Base-by-base conservation (phyloP, 371 early-diverging fungal species). In the Saksenaea vasiformis region DNA sequence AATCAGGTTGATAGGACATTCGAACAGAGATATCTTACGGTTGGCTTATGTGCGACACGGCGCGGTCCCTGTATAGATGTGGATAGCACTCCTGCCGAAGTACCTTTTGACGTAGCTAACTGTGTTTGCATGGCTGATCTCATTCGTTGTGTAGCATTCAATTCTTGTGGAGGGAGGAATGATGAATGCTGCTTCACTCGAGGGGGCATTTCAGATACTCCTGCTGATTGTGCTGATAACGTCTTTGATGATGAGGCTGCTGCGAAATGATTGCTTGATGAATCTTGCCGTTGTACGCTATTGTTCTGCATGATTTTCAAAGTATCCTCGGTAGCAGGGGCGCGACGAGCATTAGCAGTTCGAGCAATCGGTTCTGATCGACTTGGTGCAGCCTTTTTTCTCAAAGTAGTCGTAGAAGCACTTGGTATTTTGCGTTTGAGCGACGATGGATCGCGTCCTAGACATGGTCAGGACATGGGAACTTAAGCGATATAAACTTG, bases 1-100 rank as follows among this genome's bases (percentile, higher is more conserved):
- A 5, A 47, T n/a, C 8, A 22, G n/a, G 22, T 26, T 28, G 28
- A 24, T 27, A 38, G 0, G n/a, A n/a, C n/a, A 3, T 56, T 14
- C 55, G 11, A 5, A 44, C 17, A 26, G 41, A 41, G 15, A 35
- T 26, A 3, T 24, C 26, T 26, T 43, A 54, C 59, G 19, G 56
- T 56, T 28, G 56, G 36, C 41, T 55, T 56, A 56, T 62, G 63
- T 17, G 63, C 63, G 26, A 59, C 24, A 28, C 65, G 54, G 22
- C 51, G 51, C 7, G 51, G 22, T 53, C 38, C 15, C 41, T 63
- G 59, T 19, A 31, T 41, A 22, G 28, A 53, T 54, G 54, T 54
- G 9, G 35, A 10, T 43, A 37, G 57, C 19, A 43, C 44, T 3
- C 44, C 41, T 57, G 22, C 43, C 7, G 5, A 36, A 14, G 17